Evolutionary conservation across 2,329 filamentous ascomycete genomes (phyloP).

Genomic region (Parasarocladium wereldwijsianum): DNA sequence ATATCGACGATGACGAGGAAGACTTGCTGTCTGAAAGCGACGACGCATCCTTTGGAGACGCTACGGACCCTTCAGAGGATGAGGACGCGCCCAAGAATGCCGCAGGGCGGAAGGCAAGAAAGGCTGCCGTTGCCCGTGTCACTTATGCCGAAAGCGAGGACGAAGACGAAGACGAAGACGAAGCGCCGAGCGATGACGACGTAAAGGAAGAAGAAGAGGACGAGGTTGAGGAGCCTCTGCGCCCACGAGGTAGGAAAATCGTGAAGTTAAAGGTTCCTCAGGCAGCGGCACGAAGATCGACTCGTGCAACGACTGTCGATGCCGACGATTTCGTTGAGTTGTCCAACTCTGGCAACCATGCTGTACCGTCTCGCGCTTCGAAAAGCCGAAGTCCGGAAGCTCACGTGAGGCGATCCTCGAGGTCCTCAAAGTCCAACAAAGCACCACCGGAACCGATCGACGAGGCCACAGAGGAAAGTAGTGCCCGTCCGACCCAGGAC

Average conservation of each 20-base stretch:
- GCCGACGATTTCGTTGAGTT: slow-evolving; percentile 41
- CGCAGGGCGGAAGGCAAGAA: slow-evolving; percentile 33
- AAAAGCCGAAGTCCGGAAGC: slow-evolving; percentile 42
- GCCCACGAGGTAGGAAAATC: slow-evolving; percentile 19
- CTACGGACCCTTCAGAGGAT: slow-evolving; percentile 28
- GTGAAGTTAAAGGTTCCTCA: slow-evolving; percentile 30
- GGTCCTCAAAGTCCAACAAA: slow-evolving; percentile 35
- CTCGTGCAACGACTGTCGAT: slow-evolving; percentile 39
- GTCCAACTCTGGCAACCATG: slow-evolving; percentile 46
- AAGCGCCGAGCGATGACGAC: slow-evolving; percentile 13
- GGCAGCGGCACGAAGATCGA: slow-evolving; percentile 25
- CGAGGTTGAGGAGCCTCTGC: slow-evolving; percentile 11
- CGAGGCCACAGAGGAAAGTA: slow-evolving; percentile 39
- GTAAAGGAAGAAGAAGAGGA: slow-evolving; percentile 14
- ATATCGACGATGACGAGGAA: slow-evolving; percentile 47
- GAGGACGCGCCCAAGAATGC: slow-evolving; percentile 28
- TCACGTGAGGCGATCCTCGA: slow-evolving; percentile 26
- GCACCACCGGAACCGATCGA: slow-evolving; percentile 31
- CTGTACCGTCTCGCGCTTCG: slow-evolving; percentile 31
- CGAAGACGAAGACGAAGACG: slow-evolving; percentile 24
- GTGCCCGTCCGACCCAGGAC: slow-evolving; percentile 19
- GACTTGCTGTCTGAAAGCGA: slow-evolving; percentile 38
- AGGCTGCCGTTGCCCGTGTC: slow-evolving; percentile 27
- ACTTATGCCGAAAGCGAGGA: slow-evolving; percentile 29
- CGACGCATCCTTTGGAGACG: slow-evolving; percentile 31